Evolutionary conservation across 441 rosid genomes (phyloP).

Genomic region (Metrosideros polymorpha): DNA sequence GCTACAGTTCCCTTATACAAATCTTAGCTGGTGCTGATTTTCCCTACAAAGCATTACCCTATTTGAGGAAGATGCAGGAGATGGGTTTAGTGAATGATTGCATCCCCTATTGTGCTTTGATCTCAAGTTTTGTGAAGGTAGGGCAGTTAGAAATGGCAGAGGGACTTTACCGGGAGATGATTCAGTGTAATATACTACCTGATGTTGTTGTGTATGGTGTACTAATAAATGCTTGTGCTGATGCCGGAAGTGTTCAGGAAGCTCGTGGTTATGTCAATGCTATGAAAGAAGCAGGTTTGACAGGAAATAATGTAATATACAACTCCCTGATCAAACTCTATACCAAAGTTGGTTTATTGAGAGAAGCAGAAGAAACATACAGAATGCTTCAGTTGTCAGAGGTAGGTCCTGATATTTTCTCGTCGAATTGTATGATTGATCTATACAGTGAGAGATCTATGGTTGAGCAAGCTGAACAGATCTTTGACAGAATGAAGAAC

Average conservation of each 20-base stretch:
- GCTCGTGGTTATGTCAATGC: conserved; percentile 46
- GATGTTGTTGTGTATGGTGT: conserved; percentile 67
- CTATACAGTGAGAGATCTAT: conserved; percentile 59
- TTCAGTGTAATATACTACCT: conserved; percentile 38
- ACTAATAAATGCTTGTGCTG: conserved; percentile 73
- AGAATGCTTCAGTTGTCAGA: conserved; percentile 34
- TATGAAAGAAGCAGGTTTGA: conserved; percentile 52
- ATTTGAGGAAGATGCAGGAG: conserved; percentile 61
- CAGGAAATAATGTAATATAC: conserved; percentile 46
- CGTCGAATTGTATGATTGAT: conserved; percentile 79
- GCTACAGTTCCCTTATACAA: conserved; percentile 58
- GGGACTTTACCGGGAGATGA: conserved; percentile 56
- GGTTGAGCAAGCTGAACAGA: conserved; percentile 48
- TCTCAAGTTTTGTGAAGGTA: conserved; percentile 66
- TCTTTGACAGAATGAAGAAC: conserved; percentile 50
- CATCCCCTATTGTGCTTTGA: conserved; percentile 64
- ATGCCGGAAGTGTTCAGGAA: conserved; percentile 50
- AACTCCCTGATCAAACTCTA: conserved; percentile 80
- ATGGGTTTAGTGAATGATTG: conserved; percentile 61
- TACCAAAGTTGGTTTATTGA: conserved; percentile 63
- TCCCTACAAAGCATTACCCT: conserved; percentile 42
- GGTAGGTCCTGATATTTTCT: conserved; percentile 36
- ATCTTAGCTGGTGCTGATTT: conserved; percentile 55
- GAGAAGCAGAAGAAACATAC: conserved; percentile 71
- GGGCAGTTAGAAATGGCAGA: conserved; percentile 64